These are phyloP conservation scores for Leccinum truebloodii DNA, from an alignment of 768 basidiomycete species.

Conservation along the genomic window DNA sequence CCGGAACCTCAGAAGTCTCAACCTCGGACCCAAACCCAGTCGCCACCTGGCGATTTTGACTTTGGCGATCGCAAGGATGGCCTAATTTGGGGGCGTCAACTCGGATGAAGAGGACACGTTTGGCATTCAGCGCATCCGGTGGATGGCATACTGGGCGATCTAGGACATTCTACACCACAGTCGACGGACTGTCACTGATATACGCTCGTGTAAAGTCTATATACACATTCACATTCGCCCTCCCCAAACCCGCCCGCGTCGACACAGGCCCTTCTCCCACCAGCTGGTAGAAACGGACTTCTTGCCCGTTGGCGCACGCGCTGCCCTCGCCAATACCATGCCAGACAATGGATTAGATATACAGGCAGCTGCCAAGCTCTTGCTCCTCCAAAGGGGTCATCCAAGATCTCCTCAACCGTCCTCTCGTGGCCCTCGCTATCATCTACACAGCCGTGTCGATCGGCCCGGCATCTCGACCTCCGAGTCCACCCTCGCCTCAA, in stretches of 20 bases:
- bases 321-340: conserved; percentile 70
- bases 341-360: conserved; percentile 60
- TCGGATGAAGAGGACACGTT: conserved; percentile 37
- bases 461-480: neutral
- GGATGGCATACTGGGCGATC: conserved; percentile 51
- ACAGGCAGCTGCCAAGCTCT: conserved; percentile 72
- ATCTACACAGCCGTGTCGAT: neutral
- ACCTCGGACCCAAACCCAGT: neutral
- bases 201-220: neutral
- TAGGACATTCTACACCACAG: conserved; percentile 29
- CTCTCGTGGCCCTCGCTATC: neutral
- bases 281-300: conserved; percentile 97
- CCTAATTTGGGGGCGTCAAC: conserved; percentile 23
- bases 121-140: conserved; percentile 29
- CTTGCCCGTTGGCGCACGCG: conserved; percentile 68
- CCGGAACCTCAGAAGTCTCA: too few relatives aligned
- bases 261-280: conserved; percentile 50
- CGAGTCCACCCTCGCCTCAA: neutral
- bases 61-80: conserved; percentile 58
- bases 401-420: conserved; percentile 10
- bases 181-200: neutral
- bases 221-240: conserved; percentile 12
- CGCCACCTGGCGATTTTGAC: conserved; percentile 53
- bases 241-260: conserved; percentile 14
- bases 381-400: conserved; percentile 41